Evolutionary conservation across 306 rosid genomes (phyloP).

Genomic region (Cicer chorassanicum): DNA sequence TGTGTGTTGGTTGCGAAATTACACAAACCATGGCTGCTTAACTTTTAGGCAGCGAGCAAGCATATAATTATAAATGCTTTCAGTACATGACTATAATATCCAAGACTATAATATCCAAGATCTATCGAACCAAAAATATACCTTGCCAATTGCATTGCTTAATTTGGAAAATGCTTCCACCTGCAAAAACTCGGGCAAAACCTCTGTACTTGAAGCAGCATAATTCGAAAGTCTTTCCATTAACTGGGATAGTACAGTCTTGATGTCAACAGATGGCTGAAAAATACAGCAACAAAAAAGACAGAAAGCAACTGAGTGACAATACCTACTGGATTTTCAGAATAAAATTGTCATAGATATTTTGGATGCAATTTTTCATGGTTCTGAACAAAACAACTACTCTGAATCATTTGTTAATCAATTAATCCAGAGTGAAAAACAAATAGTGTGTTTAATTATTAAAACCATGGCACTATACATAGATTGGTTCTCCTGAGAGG

Average conservation of each 20-base stretch:
- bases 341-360: constrained; percentile 33
- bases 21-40: constrained; percentile 10
- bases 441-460: constrained; percentile 21
- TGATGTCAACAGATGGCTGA: constrained; percentile 93
- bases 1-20: constrained; percentile 15
- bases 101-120: constrained; percentile 38
- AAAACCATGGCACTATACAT: constrained; percentile 31
- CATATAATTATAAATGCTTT: constrained; percentile 22
- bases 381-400: constrained; percentile 26
- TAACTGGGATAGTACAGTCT: constrained; percentile 91
- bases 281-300: constrained; percentile 33
- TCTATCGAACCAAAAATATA: constrained; percentile 32
- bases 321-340: constrained; percentile 25
- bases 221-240: constrained; percentile 98
- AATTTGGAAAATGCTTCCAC: constrained; percentile 98
- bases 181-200: constrained; percentile 95
- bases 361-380: constrained; percentile 34
- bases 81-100: constrained; percentile 21
- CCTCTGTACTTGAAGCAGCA: constrained; percentile 96
- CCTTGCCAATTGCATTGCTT: constrained; percentile 96
- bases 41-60: constrained; percentile 15
- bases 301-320: constrained; percentile 33
- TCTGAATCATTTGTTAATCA: constrained; percentile 16
- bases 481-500: constrained; percentile 16
- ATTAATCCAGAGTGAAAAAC: constrained; percentile 11